Evolutionary conservation across 1,284 basidiomycete species (phyloP).

Genomic region (Fistulina hepatica): DNA sequence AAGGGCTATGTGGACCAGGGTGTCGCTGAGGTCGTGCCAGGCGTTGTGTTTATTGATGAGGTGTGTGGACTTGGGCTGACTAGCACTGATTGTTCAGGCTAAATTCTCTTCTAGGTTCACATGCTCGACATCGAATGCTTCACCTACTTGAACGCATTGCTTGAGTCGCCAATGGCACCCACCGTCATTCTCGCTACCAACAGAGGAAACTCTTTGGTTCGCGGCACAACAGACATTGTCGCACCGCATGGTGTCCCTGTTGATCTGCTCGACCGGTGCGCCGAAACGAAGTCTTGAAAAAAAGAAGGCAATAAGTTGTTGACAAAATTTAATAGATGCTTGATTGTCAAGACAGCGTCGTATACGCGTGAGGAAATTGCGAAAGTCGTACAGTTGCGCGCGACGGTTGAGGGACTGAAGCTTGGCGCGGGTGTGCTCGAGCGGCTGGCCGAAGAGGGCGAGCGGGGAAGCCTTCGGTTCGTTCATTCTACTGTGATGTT

Average conservation of each 20-base stretch:
- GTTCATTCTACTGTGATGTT: too few relatives aligned
- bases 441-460: slow-evolving; percentile 74
- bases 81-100: background rate
- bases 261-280: slow-evolving; percentile 84
- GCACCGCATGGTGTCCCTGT: slow-evolving; percentile 92
- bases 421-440: slow-evolving; percentile 74
- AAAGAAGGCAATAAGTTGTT: slow-evolving; percentile 6
- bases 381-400: slow-evolving; percentile 79
- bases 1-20: slow-evolving; percentile 97
- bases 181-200: slow-evolving; percentile 97
- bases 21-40: slow-evolving; percentile 94
- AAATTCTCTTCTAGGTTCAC: slow-evolving; percentile 61
- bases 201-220: slow-evolving; percentile 82
- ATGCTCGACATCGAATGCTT: slow-evolving; percentile 99
- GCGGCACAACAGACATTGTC: slow-evolving; percentile 87
- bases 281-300: slow-evolving; percentile 8
- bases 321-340: slow-evolving; percentile 50
- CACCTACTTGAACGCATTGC: slow-evolving; percentile 92
- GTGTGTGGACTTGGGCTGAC: slow-evolving; percentile 32
- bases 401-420: slow-evolving; percentile 78
- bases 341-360: slow-evolving; percentile 90
- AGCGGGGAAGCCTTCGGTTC: slow-evolving; percentile 74
- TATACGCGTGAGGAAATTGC: slow-evolving; percentile 83
- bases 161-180: slow-evolving; percentile 94
- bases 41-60: slow-evolving; percentile 98